Evolutionary conservation across 2,329 filamentous ascomycete species (phyloP), one percentile per base, ranked within the genome.

Genomic region (Pseudocercospora vitis): DNA sequence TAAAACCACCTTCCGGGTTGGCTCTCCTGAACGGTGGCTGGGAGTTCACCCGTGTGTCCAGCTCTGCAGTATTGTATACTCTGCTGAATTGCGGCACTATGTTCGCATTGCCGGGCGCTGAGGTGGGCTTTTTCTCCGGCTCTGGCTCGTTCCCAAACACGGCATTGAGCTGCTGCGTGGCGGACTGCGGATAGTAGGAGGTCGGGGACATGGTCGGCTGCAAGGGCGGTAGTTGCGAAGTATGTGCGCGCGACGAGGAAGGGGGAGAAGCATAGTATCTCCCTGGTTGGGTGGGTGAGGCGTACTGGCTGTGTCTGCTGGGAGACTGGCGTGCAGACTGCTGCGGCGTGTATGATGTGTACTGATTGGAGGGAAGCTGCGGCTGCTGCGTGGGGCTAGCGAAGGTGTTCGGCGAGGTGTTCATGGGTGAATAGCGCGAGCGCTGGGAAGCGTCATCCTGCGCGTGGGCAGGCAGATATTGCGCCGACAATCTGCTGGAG

Each of bases 361-460:
- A 69, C 31, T 65, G 64, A 35, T 60, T 64, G 21, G 55, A 45
- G 19, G 52, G 37, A 23, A 50, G 45, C 40, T 52, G 57, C 65
- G 66, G 69, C 33, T 60, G 70, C 59, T 76, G 77, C 68, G 76
- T 83, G 58, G 78, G 82, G 70, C 77, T 88, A 74, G 66, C 63
- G 44, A 75, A 81, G 52, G 88, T 87, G 28, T 86, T 84, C 33
- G 91, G 89, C 56, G 91, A 90, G 57, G 95, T 77, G 71, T 96
- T 92, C 91, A 96, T 96, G 60, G 92, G 94, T 42, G 92, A 97
- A 74, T 97, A 97, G 69, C 91, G 85, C 71, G 95, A 89, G 47
- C 89, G 81, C 37, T 90, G 94, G 55, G 88, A 85, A 67, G 92
- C 85, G 24, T 65, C 64, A 14, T 65, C 59, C 42, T 59, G 60